Conservation (phyloP, 257 asterid genomes). For the Scutellaria baicalensis region DNA sequence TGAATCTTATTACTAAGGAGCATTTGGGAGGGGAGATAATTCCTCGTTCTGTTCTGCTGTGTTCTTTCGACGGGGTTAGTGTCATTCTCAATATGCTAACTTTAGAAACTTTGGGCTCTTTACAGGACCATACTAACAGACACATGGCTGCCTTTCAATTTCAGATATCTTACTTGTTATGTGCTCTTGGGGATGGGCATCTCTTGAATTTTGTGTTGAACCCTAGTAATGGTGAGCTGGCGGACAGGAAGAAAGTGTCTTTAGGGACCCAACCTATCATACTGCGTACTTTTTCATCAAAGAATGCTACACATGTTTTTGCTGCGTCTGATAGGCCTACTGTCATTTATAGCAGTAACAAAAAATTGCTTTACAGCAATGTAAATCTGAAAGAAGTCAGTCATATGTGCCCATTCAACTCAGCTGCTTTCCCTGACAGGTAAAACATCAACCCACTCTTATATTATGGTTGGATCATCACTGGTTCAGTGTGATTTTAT, state of each 20-base stretch:
- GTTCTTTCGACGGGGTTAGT: constrained; percentile 95
- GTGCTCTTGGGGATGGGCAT: constrained; percentile 99
- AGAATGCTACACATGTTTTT: constrained; percentile 89
- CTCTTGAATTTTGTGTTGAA: constrained; percentile 83
- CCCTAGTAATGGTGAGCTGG: constrained; percentile 70
- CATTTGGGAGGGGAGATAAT: constrained; percentile 94
- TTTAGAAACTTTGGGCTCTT: not conserved
- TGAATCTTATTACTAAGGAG: constrained; percentile 82
- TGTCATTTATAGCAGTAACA: constrained; percentile 96
- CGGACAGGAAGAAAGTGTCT: constrained; percentile 94
- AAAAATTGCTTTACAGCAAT: constrained; percentile 91
- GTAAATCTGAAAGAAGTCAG: constrained; percentile 95
- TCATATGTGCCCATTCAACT: constrained; percentile 96
- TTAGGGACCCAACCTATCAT: constrained; percentile 95
- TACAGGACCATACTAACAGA: not conserved
- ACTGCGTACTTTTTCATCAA: constrained; percentile 92
- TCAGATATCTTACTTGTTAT: constrained; percentile 90
- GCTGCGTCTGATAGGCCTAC: constrained; percentile 99
- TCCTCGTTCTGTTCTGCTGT: constrained; percentile 95
- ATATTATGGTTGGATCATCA: constrained; percentile 1
- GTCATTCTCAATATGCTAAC: constrained; percentile 21
- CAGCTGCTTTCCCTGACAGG: constrained; percentile 99
- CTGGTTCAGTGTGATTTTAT: not conserved
- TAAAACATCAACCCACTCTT: constrained; percentile 19
- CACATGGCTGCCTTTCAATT: constrained; percentile 17